Evolutionary conservation across 495 filamentous ascomycete genomes (phyloP), one percentile per base, ranked within the genome.

Genomic region (Penicillium robsamsonii): DNA sequence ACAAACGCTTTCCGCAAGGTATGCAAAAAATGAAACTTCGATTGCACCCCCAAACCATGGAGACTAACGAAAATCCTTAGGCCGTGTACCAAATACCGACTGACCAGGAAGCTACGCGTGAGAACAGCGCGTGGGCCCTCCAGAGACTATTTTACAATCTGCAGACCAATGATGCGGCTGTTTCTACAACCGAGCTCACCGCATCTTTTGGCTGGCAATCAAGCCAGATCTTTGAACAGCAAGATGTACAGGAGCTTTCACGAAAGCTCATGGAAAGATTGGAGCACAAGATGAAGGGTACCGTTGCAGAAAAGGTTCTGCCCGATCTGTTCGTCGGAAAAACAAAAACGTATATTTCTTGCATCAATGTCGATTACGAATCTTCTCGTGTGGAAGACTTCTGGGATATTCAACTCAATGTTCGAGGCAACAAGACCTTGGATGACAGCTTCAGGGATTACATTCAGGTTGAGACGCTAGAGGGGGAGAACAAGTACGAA

Each of bases 401-500:
- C 70, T 99, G 94, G 94, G 94, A 99, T 68, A 88, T 99, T 49
- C 94, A 97, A 66, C 84, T 99, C 59, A 99, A 97, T 57, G 94
- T 99, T 42, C 87, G 89, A 58, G 91, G 91, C 29, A 95, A 95
- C 78, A 91, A 90, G 73, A 93, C 88, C 51, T 75, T 99, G 55
- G 87, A 96, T 55, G 91, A 96, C 53, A 96, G 92, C 63, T 97
- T 99, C 77, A 88, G 84, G 62, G 91, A 97, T 68, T 99, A 97
- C 70, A 88, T 97, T 55, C 85, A 94, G 56, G 93, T 96, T 22
- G 94, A 99, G 74, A 96, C 88, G 4, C 84, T 99, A 68, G 93
- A 97, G 59, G 95, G 94, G 10, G 95, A 99, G 64, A 99, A 99
- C 74, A 95, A 97, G 70, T 99, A 99, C 66, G 92, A 87, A 67